Percentiles rank a stretch among this genome's conserved stretches.
phyloP scores from a whole-genome alignment of 768 basidiomycete genomes.

The Trametes cinnabarina region DNA sequence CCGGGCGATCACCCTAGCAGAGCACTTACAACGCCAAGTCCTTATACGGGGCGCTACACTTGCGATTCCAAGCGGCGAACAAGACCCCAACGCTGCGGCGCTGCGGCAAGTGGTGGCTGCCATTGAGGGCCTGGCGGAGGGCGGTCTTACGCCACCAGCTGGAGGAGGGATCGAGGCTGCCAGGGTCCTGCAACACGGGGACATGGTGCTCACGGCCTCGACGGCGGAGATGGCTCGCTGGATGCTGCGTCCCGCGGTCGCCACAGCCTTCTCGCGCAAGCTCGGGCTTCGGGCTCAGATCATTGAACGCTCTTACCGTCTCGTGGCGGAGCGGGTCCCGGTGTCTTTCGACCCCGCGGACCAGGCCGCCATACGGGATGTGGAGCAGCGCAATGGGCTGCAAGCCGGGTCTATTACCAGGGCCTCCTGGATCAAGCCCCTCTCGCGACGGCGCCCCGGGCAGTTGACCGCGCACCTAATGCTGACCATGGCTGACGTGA shows the following conservation, averaged over 20 bases:
- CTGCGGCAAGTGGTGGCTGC: too few relatives aligned
- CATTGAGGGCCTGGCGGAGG: not conserved
- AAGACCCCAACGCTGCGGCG: not conserved
- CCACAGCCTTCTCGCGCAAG: not conserved
- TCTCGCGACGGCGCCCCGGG: too few relatives aligned
- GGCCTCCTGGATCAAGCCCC: too few relatives aligned
- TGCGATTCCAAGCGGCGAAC: not conserved
- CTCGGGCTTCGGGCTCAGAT: not conserved
- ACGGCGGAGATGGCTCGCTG: not conserved
- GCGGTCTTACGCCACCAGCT: not conserved
- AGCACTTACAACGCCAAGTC: too few relatives aligned
- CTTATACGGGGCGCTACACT: too few relatives aligned
- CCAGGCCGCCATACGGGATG: too few relatives aligned
- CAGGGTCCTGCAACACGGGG: not conserved
- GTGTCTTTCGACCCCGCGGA: too few relatives aligned
- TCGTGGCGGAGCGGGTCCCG: too few relatives aligned
- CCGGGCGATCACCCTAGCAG: not conserved
- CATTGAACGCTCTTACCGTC: not conserved
- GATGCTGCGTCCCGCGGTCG: not conserved
- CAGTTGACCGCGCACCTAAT: too few relatives aligned
- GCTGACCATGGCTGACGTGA: too few relatives aligned
- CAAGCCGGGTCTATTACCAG: too few relatives aligned
- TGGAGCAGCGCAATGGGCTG: too few relatives aligned
- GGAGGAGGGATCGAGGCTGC: not conserved
- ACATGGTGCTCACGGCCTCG: not conserved